Base-by-base conservation (phyloP, 177 flowering plant genomes). In the Vitis hybrid region DNA sequence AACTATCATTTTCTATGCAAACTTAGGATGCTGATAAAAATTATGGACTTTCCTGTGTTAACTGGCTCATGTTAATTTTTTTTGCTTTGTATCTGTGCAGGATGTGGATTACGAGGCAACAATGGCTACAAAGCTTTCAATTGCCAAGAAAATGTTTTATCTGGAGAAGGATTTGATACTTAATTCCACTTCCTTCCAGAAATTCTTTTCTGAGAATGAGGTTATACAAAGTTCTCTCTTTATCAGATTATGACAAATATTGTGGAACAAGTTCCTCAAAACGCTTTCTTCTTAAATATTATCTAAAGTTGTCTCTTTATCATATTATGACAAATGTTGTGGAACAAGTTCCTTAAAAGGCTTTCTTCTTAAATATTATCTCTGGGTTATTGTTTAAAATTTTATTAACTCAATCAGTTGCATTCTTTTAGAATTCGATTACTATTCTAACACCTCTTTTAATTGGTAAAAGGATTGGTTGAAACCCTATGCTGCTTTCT, bases 401-500 rank as follows among this genome's bases (percentile, higher is more conserved):
- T 53, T 53, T 2, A 18, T 26, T 22, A 45, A 11, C 33, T 51
- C 21, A 21, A 31, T 12, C 39, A 18, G 10, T 3, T 58, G 21
- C 10, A 10, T 53, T 64, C 45, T 31, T 39, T 48, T 33, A 33
- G 39, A 39, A 26, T 51, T 45, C 48, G 62, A 45, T 64, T 52
- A 11, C 21, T 50, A 64, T 63, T 64, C 61, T 76, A 55, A 29
- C 45, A 10, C 45, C n/a, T 49, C 12, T 21, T 70, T 70, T 61
- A 16, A 33, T 66, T 62, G 65, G 60, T 64, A 18, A 66, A 73
- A 95, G 99, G 99, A 87, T 16, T 95, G 99, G 99, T 78, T 95
- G 73, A 95, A 88, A 82, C 98, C 99, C 50, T 95, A 93, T 81
- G 99, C 99, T 2, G 98, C 96, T 45, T 95, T 95, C 76, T 95